Base-by-base conservation (phyloP, 2,329 filamentous ascomycete genomes). In the Macrophomina tecta region DNA sequence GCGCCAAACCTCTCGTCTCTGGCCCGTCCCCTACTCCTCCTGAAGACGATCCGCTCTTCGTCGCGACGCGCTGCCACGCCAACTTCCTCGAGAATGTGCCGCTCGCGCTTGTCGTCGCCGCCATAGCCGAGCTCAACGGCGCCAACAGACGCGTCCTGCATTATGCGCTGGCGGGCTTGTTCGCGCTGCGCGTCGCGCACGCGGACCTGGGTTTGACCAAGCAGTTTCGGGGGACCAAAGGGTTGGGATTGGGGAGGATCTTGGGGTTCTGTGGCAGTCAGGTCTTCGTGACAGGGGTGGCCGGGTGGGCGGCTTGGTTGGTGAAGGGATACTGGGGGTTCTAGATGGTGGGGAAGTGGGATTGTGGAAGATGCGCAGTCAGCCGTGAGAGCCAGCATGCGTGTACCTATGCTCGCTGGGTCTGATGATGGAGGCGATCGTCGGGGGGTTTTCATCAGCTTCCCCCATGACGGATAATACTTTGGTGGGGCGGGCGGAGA, bases 41-140 rank as follows among this genome's bases (percentile, higher is more conserved):
- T 4, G 56, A 67, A 14, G 23, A 45, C 23, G 65, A 67, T 46
- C 16, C 46, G 32, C 73, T 83, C 23, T 76, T 76, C 67, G 70
- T 80, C 38, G 75, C 76, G 6, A 72, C 69, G 11, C 76, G 81
- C 45, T 72, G 74, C 34, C 79, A 82, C 65, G 68, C 72, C 36
- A 83, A 82, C 65, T 83, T 82, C 69, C 67, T 77, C 40, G 81
- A 83, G 69, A 82, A 81, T 65, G 79, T 82, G 16, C 80, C 81
- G 1, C 64, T 82, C 8, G 76, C 77, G 4, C 72, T 82, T 34
- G 68, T 75, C 3, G 61, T 82, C 14, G 74, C 77, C 3, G 69
- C 77, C n/a, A 66, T 82, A 14, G 81, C 78, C 28, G 82, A 83
- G 70, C 67, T 82, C n/a, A 83, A 82, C 65, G 81, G 81, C 16